Conservation (phyloP, 768 basidiomycete genomes). For the Tremella mesenterica region DNA sequence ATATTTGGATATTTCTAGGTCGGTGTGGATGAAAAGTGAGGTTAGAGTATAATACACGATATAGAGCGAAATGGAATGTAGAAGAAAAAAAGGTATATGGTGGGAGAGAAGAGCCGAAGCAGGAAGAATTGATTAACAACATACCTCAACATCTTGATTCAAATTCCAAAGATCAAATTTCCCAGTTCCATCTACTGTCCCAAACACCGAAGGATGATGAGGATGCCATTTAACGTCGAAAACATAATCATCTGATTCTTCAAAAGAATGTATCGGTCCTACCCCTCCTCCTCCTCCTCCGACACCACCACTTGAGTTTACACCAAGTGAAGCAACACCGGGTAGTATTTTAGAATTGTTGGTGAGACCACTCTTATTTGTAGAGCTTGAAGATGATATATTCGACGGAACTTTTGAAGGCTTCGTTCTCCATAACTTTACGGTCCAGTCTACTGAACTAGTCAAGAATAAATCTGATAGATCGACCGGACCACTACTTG, state of each 20-base stretch:
- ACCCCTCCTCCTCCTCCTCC: constrained; percentile 42
- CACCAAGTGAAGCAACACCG: too few species aligned
- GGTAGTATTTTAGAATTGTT: too few species aligned
- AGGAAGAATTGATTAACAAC: constrained; percentile 23
- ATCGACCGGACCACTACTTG: constrained; percentile 79
- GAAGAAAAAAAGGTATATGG: too few species aligned
- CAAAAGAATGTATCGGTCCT: constrained; percentile 79
- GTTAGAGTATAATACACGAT: too few species aligned
- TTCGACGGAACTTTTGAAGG: constrained; percentile 45
- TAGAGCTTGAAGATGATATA: too few species aligned
- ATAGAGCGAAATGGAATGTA: too few species aligned
- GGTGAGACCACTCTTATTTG: constrained; percentile 22
- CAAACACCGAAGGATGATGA: constrained; percentile 85
- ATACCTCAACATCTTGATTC: constrained; percentile 90
- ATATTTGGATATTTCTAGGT: too few species aligned
- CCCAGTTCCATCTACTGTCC: constrained; percentile 85
- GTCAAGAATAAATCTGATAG: constrained; percentile 93
- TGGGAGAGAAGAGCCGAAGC: too few species aligned
- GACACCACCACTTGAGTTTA: neutral
- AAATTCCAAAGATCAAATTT: constrained; percentile 97
- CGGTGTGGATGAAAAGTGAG: constrained; percentile 40
- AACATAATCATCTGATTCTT: constrained; percentile 96
- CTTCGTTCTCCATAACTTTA: constrained; percentile 88
- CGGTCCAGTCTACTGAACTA: constrained; percentile 92
- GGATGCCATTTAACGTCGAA: constrained; percentile 99